phyloP scores from a whole-genome alignment of 1,284 basidiomycete species.

The Ceratobasidium sp. region DNA sequence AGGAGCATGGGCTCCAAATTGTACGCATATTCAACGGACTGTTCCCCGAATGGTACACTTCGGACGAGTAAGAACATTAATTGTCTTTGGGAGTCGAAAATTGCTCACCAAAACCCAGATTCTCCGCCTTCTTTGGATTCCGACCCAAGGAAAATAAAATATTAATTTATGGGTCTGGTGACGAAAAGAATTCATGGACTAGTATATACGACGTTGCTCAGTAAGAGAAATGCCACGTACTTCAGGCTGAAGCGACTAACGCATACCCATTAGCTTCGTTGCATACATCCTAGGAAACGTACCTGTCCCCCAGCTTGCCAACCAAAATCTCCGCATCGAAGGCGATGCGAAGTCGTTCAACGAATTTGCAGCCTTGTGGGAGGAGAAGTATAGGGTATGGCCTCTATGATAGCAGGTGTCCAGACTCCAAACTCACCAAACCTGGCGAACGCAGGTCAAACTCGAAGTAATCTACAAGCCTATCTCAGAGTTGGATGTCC shows the following conservation, averaged over 20 bases:
- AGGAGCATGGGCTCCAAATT: neutral
- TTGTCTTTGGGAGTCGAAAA: too few relatives aligned
- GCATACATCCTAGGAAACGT: constrained; percentile 32
- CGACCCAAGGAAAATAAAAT: constrained; percentile 29
- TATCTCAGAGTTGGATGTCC: constrained; percentile 13
- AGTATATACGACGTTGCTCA: constrained; percentile 36
- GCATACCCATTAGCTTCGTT: constrained; percentile 3
- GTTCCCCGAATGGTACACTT: constrained; percentile 36
- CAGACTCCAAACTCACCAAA: neutral
- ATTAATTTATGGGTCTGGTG: constrained; percentile 20
- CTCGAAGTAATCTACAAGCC: constrained; percentile 25
- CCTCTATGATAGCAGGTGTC: neutral
- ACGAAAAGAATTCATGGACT: constrained; percentile 41
- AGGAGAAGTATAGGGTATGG: constrained; percentile 37
- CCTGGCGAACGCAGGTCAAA: constrained; percentile 15
- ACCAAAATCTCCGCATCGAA: constrained; percentile 34
- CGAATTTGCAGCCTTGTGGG: constrained; percentile 43
- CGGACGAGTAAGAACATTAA: constrained; percentile 6
- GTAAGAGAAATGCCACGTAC: neutral
- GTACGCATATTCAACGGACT: constrained; percentile 32
- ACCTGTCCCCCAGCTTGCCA: neutral
- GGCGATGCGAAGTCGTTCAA: constrained; percentile 45
- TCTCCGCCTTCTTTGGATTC: constrained; percentile 33
- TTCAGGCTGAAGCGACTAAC: neutral
- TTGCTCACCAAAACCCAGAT: neutral